phyloP scores from a whole-genome alignment of 768 basidiomycete genomes.

The Holtermannia corniformis region DNA sequence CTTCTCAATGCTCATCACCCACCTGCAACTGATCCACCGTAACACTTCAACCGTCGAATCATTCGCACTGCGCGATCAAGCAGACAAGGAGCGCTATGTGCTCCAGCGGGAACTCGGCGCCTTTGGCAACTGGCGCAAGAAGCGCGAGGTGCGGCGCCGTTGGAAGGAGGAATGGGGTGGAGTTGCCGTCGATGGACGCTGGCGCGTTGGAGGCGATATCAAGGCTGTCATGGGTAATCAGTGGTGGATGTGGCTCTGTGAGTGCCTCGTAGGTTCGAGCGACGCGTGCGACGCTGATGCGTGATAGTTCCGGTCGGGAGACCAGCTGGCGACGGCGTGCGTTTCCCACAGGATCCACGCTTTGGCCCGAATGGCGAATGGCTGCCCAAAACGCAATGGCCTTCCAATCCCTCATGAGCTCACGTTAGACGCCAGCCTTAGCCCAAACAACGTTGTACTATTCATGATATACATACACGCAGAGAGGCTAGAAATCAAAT shows the following conservation, averaged over 20 bases:
- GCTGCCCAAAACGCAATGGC: conserved; percentile 37
- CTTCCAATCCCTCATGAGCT: conserved; percentile 9
- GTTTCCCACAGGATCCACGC: conserved; percentile 33
- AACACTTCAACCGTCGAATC: conserved; percentile 76
- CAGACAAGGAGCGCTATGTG: conserved; percentile 48
- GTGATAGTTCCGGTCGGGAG: conserved; percentile 34
- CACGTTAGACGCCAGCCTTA: too few relatives aligned
- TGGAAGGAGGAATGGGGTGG: conserved; percentile 81
- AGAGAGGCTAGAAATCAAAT: conserved; percentile 66
- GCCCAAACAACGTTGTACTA: not conserved
- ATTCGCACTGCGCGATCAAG: conserved; percentile 52
- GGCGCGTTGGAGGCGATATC: conserved; percentile 62
- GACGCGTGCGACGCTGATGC: conserved; percentile 2
- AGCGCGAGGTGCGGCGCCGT: conserved; percentile 34
- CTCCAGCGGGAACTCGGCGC: conserved; percentile 51
- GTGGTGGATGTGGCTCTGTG: conserved; percentile 67
- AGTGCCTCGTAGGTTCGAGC: conserved; percentile 42
- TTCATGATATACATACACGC: not conserved
- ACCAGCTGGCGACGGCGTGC: conserved; percentile 35
- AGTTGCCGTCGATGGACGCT: conserved; percentile 64
- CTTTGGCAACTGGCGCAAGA: conserved; percentile 45
- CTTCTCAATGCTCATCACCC: conserved; percentile 49
- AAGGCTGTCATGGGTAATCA: conserved; percentile 68
- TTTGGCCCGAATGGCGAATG: conserved; percentile 40
- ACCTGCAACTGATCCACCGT: conserved; percentile 53